Evolutionary conservation across 768 basidiomycete species (phyloP).

Genomic region (Termitomyces titanicus): DNA sequence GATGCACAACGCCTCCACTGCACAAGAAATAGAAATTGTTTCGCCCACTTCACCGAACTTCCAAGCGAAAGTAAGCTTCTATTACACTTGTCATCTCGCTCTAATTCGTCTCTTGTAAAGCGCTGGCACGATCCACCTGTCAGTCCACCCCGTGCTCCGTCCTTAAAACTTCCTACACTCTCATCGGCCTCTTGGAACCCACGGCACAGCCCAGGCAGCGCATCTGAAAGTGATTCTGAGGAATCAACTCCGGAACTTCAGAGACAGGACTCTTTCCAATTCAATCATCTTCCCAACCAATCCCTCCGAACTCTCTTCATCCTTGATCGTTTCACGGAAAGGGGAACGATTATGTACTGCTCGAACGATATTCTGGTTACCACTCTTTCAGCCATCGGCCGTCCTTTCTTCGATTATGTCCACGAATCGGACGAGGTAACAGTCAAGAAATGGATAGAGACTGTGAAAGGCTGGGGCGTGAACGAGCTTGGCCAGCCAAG

Average conservation of each 20-base stretch:
- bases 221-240: slow-evolving; percentile 12
- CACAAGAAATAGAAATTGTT: slow-evolving; percentile 76
- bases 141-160: slow-evolving; percentile 46
- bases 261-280: slow-evolving; percentile 37
- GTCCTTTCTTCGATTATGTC: slow-evolving; percentile 78
- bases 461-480: slow-evolving; percentile 80
- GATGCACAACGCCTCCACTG: slow-evolving; percentile 77
- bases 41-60: slow-evolving; percentile 54
- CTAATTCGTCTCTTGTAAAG: slow-evolving; percentile 24
- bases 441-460: slow-evolving; percentile 72
- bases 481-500: slow-evolving; percentile 82
- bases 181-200: slow-evolving; percentile 26
- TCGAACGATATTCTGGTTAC: slow-evolving; percentile 69
- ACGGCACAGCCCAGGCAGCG: slow-evolving; percentile 14
- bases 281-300: slow-evolving; percentile 63
- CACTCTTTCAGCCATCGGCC: slow-evolving; percentile 54
- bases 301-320: slow-evolving; percentile 78
- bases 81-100: slow-evolving; percentile 5
- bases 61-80: slow-evolving; percentile 42
- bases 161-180: slow-evolving; percentile 28
- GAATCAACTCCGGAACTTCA: slow-evolving; percentile 16
- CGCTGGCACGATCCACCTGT: slow-evolving; percentile 70
- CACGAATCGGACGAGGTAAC: slow-evolving; percentile 55
- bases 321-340: slow-evolving; percentile 69
- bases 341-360: slow-evolving; percentile 66